Conservation (phyloP, 768 basidiomycete genomes). For the Suillus americanus region DNA sequence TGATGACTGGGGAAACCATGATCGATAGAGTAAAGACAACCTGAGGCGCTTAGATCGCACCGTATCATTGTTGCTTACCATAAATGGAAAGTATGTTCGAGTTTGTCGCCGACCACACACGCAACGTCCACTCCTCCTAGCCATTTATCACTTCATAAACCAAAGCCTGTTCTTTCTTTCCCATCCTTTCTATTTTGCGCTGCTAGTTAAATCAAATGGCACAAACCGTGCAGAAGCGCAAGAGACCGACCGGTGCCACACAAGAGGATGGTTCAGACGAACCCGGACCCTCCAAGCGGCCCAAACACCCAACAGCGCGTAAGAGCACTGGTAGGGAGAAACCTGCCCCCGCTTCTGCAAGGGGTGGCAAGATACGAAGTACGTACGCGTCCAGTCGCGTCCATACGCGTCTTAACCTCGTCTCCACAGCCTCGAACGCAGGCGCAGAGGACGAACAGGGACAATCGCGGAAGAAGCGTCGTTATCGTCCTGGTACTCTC, state of each 20-base stretch:
- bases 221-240: slow-evolving; percentile 61
- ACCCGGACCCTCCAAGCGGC: slow-evolving; percentile 42
- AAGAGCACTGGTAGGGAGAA: slow-evolving; percentile 78
- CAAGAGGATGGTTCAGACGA: slow-evolving; percentile 35
- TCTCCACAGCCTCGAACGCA: slow-evolving; percentile 20
- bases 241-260: slow-evolving; percentile 42
- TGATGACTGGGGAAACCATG: slow-evolving; percentile 46
- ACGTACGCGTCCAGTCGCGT: slow-evolving; percentile 19
- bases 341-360: slow-evolving; percentile 30
- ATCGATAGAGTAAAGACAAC: slow-evolving; percentile 13
- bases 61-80: not conserved
- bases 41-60: not conserved
- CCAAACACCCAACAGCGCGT: slow-evolving; percentile 65
- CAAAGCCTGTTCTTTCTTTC: not conserved
- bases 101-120: not conserved
- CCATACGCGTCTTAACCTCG: slow-evolving; percentile 4
- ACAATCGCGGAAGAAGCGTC: slow-evolving; percentile 44
- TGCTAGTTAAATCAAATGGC: slow-evolving; percentile 47
- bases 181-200: slow-evolving; percentile 3
- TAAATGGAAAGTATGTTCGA: not conserved
- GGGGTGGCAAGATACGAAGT: slow-evolving; percentile 24
- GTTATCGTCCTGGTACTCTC: slow-evolving; percentile 89
- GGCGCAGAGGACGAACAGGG: slow-evolving; percentile 23
- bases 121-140: not conserved
- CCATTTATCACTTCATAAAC: not conserved